phyloP scores from a whole-genome alignment of 2,329 filamentous ascomycete genomes.

The Cordyceps sp. region DNA sequence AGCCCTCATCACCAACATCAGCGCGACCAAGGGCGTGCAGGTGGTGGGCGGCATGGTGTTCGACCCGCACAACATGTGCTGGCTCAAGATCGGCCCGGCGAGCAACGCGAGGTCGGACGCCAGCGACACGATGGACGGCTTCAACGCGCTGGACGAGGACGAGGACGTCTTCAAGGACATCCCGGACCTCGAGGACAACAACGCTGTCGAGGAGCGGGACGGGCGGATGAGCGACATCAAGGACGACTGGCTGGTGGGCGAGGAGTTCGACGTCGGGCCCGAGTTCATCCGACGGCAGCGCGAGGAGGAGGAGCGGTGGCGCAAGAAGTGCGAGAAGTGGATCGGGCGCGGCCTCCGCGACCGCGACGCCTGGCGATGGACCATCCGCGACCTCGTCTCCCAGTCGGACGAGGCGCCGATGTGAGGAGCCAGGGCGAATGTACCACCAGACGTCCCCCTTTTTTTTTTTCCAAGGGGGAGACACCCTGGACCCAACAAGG shows the following conservation, averaged over 20 bases:
- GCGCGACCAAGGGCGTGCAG: conserved; percentile 69
- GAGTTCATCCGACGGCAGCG: conserved; percentile 81
- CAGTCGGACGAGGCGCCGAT: conserved; percentile 22
- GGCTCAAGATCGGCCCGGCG: conserved; percentile 59
- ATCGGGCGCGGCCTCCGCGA: conserved; percentile 41
- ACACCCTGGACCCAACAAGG: too few species aligned
- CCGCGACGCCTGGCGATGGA: conserved; percentile 60
- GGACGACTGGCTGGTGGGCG: conserved; percentile 74
- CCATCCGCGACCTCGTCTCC: conserved; percentile 43
- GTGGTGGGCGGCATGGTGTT: conserved; percentile 98
- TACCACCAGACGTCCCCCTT: background rate
- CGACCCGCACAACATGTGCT: conserved; percentile 93
- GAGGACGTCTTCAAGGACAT: conserved; percentile 91
- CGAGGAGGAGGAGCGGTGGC: conserved; percentile 86
- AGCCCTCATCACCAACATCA: conserved; percentile 84
- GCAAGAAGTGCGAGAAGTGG: conserved; percentile 77
- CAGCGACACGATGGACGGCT: conserved; percentile 43
- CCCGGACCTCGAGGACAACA: conserved; percentile 71
- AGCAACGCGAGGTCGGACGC: conserved; percentile 28
- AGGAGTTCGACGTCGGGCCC: conserved; percentile 94
- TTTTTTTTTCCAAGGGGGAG: background rate
- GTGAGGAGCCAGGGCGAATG: conserved; percentile 6
- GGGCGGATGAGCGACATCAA: conserved; percentile 43
- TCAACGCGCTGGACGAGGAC: conserved; percentile 64
- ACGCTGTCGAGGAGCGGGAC: conserved; percentile 29